A percentile compares a stretch with the other conserved stretches of the same genome.
These are phyloP conservation scores for Boletus barrowsii DNA, from an alignment of 768 basidiomycete genomes.

Conservation along the genomic window DNA sequence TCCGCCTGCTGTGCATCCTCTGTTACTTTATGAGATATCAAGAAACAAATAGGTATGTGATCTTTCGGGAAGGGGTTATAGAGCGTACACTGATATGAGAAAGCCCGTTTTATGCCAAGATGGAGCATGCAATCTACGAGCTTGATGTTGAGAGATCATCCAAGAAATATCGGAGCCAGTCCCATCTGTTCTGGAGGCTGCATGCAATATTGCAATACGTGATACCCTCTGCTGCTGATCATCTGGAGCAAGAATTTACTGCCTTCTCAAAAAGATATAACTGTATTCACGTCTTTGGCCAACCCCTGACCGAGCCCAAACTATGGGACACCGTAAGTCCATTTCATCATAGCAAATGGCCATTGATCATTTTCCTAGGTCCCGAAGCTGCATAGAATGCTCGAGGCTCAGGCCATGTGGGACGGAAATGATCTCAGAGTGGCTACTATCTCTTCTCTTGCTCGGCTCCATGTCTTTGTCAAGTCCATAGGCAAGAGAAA, in stretches of 20 bases:
- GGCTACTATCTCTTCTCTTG: slow-evolving; percentile 18
- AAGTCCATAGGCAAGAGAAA: slow-evolving; percentile 8
- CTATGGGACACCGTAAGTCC: slow-evolving; percentile 28
- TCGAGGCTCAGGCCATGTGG: slow-evolving; percentile 25
- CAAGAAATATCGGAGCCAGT: slow-evolving; percentile 39
- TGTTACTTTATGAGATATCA: slow-evolving; percentile 51
- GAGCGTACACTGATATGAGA: background rate
- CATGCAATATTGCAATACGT: slow-evolving; percentile 52
- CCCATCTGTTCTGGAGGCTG: slow-evolving; percentile 48
- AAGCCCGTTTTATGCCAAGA: slow-evolving; percentile 68
- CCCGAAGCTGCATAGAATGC: slow-evolving; percentile 13
- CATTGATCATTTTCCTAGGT: slow-evolving; percentile 13
- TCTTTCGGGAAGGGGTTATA: background rate
- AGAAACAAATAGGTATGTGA: slow-evolving; percentile 47
- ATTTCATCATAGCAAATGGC: background rate
- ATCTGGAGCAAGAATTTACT: slow-evolving; percentile 29
- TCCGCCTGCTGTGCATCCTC: slow-evolving; percentile 48
- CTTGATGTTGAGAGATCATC: slow-evolving; percentile 42
- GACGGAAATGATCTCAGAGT: slow-evolving; percentile 17
- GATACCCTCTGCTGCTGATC: slow-evolving; percentile 25
- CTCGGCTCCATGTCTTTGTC: slow-evolving; percentile 8
- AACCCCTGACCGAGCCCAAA: slow-evolving; percentile 20
- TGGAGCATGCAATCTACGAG: slow-evolving; percentile 61
- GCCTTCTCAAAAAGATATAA: slow-evolving; percentile 37
- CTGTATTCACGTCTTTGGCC: slow-evolving; percentile 12